Conservation (phyloP, 2,329 filamentous ascomycete genomes). For the Ascochyta lentis region DNA sequence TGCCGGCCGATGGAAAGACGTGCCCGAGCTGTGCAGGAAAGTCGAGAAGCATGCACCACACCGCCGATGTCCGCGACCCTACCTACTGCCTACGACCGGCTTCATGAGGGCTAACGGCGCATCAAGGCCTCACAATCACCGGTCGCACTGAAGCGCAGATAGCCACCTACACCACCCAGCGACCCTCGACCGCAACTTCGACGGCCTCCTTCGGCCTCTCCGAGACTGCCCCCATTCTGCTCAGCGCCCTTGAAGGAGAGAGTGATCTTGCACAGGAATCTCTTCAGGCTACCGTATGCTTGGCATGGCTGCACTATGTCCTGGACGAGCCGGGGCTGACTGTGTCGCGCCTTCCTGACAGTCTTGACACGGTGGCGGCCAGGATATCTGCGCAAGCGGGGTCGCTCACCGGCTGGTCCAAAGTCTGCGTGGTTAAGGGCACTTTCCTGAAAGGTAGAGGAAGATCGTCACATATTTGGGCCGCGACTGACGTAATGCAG, state of each 20-base stretch:
- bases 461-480: slow-evolving; percentile 24
- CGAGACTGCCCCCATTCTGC: slow-evolving; percentile 50
- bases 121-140: slow-evolving; percentile 54
- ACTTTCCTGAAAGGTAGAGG: slow-evolving; percentile 75
- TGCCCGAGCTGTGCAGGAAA: slow-evolving; percentile 90
- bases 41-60: slow-evolving; percentile 91
- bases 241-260: slow-evolving; percentile 51
- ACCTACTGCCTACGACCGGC: slow-evolving; percentile 14
- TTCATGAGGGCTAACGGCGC: slow-evolving; percentile 25
- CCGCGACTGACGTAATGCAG: slow-evolving; percentile 38
- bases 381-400: slow-evolving; percentile 41
- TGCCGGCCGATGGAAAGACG: slow-evolving; percentile 82
- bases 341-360: slow-evolving; percentile 66
- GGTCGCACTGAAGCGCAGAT: slow-evolving; percentile 56
- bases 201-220: slow-evolving; percentile 40
- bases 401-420: slow-evolving; percentile 74
- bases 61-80: slow-evolving; percentile 72
- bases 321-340: slow-evolving; percentile 72
- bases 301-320: slow-evolving; percentile 86
- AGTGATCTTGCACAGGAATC: slow-evolving; percentile 59
- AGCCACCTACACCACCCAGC: slow-evolving; percentile 50
- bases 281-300: slow-evolving; percentile 80
- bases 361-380: slow-evolving; percentile 54
- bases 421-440: slow-evolving; percentile 79
- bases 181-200: slow-evolving; percentile 52